Evolutionary conservation across 345 rosid genomes (phyloP), one percentile per base, ranked within the genome.

Genomic region (Eucalyptus pauciflora): DNA sequence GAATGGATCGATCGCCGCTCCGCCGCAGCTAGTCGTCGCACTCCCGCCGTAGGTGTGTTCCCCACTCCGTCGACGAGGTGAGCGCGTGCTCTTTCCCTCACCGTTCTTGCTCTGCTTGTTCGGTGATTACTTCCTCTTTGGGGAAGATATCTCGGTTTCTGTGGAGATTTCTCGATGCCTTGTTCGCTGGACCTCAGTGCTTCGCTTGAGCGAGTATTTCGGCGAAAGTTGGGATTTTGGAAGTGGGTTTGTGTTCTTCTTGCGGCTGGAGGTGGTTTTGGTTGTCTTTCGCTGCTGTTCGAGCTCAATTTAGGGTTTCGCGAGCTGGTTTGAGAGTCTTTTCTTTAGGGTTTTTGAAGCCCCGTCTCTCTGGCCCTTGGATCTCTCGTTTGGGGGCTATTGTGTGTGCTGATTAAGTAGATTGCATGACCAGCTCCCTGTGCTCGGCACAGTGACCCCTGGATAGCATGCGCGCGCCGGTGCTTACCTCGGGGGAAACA

Each of bases 1-100:
- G 62, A 54, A 93, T 94, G 96, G 94, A 93, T 91, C 93, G 93
- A 92, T 87, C 50, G 62, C 31, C 43, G 60, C 83, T 18, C 83
- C 83, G 43, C 13, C 27, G 83, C 83, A 37, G 48, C 46, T 76
- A 76, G 48, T 5, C 22, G 7, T 10, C 83, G 48, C 83, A 76
- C 83, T 41, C 4, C 27, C 13, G 27, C 46, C 83, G 83, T 11
- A 76, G 83, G 48, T 37, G 83, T 76, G 83, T 41, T 10, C 24
- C 7, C 48, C 15, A 41, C 83, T 76, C 20, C 83, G 4, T 76
- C 41, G 83, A 37, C 27, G 46, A 37, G 83, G 83, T 76, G 13
- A 76, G 83, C 83, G 48, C 7, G 48, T 6, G 83, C 13, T 76
- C 43, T 41, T 18, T 52, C 58, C 83, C 83, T 20, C 22, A 41